phyloP scores from a whole-genome alignment of 371 early-diverging fungal species.

The Zychaea mexicana region DNA sequence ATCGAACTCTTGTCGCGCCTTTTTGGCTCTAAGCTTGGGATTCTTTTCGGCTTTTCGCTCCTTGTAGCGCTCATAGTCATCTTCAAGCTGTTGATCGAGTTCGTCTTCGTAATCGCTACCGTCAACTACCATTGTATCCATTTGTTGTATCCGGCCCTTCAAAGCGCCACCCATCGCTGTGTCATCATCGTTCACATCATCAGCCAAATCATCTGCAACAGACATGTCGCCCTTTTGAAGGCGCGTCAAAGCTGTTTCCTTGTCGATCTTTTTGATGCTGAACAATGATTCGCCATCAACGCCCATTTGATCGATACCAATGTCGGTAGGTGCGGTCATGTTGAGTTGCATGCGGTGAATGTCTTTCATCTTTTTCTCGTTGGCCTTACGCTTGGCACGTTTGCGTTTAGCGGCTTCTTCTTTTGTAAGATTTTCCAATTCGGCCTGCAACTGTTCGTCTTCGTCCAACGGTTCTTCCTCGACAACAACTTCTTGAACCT shows the following conservation, averaged over 20 bases:
- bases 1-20: conserved; percentile 63
- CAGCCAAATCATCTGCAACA: conserved; percentile 51
- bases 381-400: conserved; percentile 61
- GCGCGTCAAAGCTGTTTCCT: conserved; percentile 49
- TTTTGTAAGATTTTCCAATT: conserved; percentile 60
- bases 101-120: conserved; percentile 48
- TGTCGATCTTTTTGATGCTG: conserved; percentile 56
- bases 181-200: conserved; percentile 28
- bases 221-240: conserved; percentile 62
- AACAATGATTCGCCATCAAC: conserved; percentile 64
- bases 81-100: conserved; percentile 78
- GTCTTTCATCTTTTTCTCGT: conserved; percentile 82
- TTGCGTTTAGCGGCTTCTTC: conserved; percentile 63
- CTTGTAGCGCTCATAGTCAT: conserved; percentile 70
- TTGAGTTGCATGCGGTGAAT: conserved; percentile 88
- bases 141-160: conserved; percentile 39
- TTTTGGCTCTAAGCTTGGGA: conserved; percentile 75
- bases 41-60: conserved; percentile 75
- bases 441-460: conserved; percentile 59
- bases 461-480: conserved; percentile 63
- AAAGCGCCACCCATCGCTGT: conserved; percentile 38
- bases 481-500: conserved; percentile 45
- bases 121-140: conserved; percentile 42
- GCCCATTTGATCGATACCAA: conserved; percentile 78
- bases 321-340: conserved; percentile 90